Evolutionary conservation across 768 basidiomycete species (phyloP), one percentile per base, ranked within the genome.

Genomic region (Artomyces pyxidatus): DNA sequence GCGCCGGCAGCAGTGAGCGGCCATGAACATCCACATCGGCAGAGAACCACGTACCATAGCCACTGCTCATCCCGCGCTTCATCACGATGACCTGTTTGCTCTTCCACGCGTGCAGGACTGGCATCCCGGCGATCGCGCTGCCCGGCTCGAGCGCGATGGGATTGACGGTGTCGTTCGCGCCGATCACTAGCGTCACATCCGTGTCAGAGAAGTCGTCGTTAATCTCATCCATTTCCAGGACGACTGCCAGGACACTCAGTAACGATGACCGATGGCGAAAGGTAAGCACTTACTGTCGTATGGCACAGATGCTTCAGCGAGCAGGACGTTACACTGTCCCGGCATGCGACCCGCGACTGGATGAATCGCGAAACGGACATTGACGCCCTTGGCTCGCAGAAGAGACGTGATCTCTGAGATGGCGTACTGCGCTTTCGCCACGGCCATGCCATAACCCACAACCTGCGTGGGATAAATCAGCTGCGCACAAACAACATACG

Each of bases 331-430:
- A 63, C 88, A 90, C 67, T 93, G 87, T 37, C 90, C 90, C 11
- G 90, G 90, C 90, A 93, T 93, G 40, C 90, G 83, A 45, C 90
- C 90, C 37, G 90, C 90, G 12, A 93, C 90, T 10, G 90, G 90
- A 59, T 93, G 90, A 48, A 89, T 89, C 9, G 86, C 87, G 60
- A 89, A 89, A 66, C 87, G 80, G 37, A 90, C 87, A 43, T 81
- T 88, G 58, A 90, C 72, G 11, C 79, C 88, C 59, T 81, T 88
- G 6, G 81, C 71, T 42, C 83, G 72, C 32, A 92, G 72, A 66
- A 85, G 76, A 0, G 77, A 70, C 17, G 82, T 81, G 37, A 93
- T 88, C 56, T 92, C 90, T 6, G 75, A 72, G 51, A 81, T 78
- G 3, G 71, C 70, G 49, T 86, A 88, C 58, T 93, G 90, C 5